Percentiles rank a stretch among this genome's conserved stretches.
These are phyloP conservation scores for Acanthamoeba healyi DNA, from an alignment of 208 protist species.

Conservation along the genomic window DNA sequence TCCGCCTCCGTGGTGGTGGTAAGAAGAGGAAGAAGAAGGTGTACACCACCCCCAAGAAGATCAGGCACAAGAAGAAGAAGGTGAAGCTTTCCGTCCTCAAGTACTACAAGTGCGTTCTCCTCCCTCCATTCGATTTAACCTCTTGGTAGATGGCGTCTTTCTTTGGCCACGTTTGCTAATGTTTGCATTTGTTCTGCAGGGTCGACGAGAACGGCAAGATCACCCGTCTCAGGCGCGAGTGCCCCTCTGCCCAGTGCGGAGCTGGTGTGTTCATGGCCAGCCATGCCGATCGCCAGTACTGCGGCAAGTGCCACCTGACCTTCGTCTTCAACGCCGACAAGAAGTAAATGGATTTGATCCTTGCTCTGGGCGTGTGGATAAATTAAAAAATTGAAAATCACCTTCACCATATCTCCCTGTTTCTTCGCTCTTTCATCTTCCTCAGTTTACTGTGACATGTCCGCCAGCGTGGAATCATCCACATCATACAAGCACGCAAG, in stretches of 20 bases:
- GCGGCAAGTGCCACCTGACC: slow-evolving; percentile 97
- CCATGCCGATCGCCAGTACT: slow-evolving; percentile 99
- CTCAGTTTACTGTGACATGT: too few species aligned
- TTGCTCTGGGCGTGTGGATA: slow-evolving; percentile 1
- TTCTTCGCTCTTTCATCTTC: too few species aligned
- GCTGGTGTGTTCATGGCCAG: slow-evolving; percentile 99
- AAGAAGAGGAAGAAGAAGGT: slow-evolving; percentile 99
- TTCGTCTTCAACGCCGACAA: slow-evolving; percentile 55
- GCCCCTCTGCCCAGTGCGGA: slow-evolving; percentile 96
- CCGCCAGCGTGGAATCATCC: too few species aligned
- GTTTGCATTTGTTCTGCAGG: slow-evolving; percentile 61
- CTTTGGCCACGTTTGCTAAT: neutral
- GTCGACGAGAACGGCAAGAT: slow-evolving; percentile 97
- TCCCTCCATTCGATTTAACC: slow-evolving; percentile 90
- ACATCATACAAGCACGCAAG: too few species aligned
- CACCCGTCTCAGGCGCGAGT: slow-evolving; percentile 96
- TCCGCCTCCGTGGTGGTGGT: slow-evolving; percentile 97
- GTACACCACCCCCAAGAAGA: slow-evolving; percentile 99
- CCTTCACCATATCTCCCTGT: too few species aligned
- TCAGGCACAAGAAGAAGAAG: slow-evolving; percentile 98
- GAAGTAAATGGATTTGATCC: slow-evolving; percentile 40
- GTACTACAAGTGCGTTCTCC: slow-evolving; percentile 97
- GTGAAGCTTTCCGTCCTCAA: slow-evolving; percentile 99
- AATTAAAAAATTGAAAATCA: slow-evolving; percentile 22
- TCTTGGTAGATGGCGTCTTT: neutral